Evolutionary conservation across 2,329 filamentous ascomycete species (phyloP).

Genomic region (Aureobasidium sp.): DNA sequence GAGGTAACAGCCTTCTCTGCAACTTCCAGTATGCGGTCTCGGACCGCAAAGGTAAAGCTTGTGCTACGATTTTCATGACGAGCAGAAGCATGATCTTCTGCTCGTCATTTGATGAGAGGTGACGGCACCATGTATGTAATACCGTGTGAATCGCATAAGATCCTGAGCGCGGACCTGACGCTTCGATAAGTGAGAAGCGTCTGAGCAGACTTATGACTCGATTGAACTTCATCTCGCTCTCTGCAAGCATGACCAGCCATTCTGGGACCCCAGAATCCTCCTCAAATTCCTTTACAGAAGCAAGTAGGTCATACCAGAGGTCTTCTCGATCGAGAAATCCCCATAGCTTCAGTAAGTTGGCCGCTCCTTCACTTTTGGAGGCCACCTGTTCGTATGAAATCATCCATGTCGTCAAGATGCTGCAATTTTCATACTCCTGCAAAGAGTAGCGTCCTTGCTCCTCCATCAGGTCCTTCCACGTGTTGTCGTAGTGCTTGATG

Average conservation of each 20-base stretch:
- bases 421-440: neutral
- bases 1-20: too few relatives aligned
- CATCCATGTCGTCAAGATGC: slow-evolving; percentile 24
- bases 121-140: too few relatives aligned
- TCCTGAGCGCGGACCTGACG: too few relatives aligned
- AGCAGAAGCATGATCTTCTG: too few relatives aligned
- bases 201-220: neutral
- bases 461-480: neutral
- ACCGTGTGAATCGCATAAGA: too few relatives aligned
- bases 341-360: neutral
- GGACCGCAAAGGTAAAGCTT: too few relatives aligned
- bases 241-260: neutral
- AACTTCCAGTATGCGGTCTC: too few relatives aligned
- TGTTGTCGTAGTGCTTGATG: neutral
- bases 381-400: slow-evolving; percentile 24
- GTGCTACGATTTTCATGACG: too few relatives aligned
- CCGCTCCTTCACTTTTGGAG: neutral
- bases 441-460: neutral
- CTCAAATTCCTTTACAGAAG: neutral
- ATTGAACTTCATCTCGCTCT: neutral
- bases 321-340: neutral
- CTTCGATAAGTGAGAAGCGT: too few relatives aligned
- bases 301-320: neutral
- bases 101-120: too few relatives aligned
- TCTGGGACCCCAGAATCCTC: neutral